Evolutionary conservation across 768 basidiomycete species (phyloP), one percentile per base, ranked within the genome.

Genomic region (Termitomyces bulborhizus): DNA sequence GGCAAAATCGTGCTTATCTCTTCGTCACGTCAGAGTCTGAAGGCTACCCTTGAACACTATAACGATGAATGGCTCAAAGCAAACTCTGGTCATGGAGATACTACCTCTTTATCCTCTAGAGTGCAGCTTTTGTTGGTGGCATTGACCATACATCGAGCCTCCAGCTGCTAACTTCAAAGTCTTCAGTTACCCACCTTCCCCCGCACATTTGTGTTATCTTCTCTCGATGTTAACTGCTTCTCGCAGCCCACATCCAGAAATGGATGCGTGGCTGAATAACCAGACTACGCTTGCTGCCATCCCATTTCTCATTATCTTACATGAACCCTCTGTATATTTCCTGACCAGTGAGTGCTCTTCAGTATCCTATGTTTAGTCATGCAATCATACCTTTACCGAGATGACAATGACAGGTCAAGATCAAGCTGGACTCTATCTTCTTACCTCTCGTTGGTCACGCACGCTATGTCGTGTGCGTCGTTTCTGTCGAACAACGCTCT

Each of bases 321-420:
- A 79, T 47, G 86, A 88, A 57, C 74, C 76, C 0, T 87, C 86
- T 3, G 62, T 70, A 6, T 87, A 84, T 65, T 82, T 86, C 51
- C 39, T 60, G 13, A 36, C 59, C 16, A 41, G n/a, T 32, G 46
- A 54, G 12, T 37, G 46, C 7, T 29, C 26, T 24, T 21, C 37
- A 21, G 21, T 31, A 21, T 49, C 49, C 57, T 60, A 49, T 36
- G 57, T 54, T 27, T 7, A 43, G 29, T 31, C 40, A 24, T n/a
- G 54, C 43, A 12, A 24, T n/a, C 40, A 21, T 47, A 37, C 50
- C 50, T 31, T 39, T 7, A 29, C n/a, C 36, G 42, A n/a, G 3
- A 34, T 34, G 41, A 43, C 42, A 0, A 13, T 43, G 37, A 44
- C 18, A 56, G 60, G 32, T 34, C 46, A 6, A 50, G 46, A 27